Conservation (phyloP, 2,329 filamentous ascomycete genomes). For the Sclerotinia spermophila region DNA sequence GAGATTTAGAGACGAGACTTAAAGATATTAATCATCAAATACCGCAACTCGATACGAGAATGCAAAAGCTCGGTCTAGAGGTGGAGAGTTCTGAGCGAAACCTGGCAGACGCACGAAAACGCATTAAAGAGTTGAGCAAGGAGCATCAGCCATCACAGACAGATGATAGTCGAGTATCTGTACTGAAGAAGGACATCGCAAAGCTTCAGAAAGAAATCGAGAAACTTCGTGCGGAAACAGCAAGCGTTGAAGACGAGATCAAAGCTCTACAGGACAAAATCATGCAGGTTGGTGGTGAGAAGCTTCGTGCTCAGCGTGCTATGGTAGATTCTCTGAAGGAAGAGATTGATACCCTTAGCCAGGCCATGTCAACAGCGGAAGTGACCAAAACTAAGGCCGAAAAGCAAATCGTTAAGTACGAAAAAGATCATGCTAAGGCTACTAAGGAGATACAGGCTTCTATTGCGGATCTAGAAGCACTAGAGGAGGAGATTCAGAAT, state of each 20-base stretch:
- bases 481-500: conserved; percentile 73
- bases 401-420: conserved; percentile 83
- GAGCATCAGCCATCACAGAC: conserved; percentile 78
- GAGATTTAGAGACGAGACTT: conserved; percentile 70
- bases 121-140: conserved; percentile 77
- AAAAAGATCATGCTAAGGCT: conserved; percentile 76
- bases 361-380: conserved; percentile 81
- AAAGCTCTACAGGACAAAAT: conserved; percentile 92
- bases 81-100: conserved; percentile 83
- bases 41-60: conserved; percentile 80
- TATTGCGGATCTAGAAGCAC: conserved; percentile 66
- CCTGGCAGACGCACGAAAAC: conserved; percentile 75
- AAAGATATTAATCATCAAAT: conserved; percentile 72
- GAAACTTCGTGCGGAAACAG: conserved; percentile 78
- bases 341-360: conserved; percentile 74
- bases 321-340: conserved; percentile 88
- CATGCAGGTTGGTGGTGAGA: conserved; percentile 95
- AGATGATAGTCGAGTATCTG: conserved; percentile 70
- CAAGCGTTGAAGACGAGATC: conserved; percentile 88
- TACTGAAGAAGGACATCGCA: conserved; percentile 73
- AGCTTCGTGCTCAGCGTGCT: conserved; percentile 81
- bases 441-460: conserved; percentile 74
- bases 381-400: conserved; percentile 88
- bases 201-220: conserved; percentile 74
- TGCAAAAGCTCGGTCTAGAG: conserved; percentile 87